phyloP scores from a whole-genome alignment of 306 rosid genomes.

The Aeschynomene evenia region DNA sequence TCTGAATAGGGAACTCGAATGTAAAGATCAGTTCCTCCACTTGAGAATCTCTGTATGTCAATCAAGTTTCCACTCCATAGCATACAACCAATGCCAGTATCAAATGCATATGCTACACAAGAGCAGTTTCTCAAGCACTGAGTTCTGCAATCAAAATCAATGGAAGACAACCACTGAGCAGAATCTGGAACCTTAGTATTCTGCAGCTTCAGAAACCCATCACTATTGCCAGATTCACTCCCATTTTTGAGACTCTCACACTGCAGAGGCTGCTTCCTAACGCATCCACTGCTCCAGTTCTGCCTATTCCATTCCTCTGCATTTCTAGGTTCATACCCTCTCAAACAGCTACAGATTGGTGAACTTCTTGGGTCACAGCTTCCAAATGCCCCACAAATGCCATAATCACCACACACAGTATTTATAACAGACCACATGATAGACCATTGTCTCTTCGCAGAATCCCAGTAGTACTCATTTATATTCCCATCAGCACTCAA shows the following conservation, averaged over 20 bases:
- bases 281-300: slow-evolving; percentile 42
- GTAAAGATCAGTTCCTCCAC: slow-evolving; percentile 11
- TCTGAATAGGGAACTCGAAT: slow-evolving; percentile 25
- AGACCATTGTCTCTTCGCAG: background rate
- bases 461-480: background rate
- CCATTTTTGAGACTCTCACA: background rate
- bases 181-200: slow-evolving; percentile 2
- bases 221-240: background rate
- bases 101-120: slow-evolving; percentile 25
- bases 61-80: background rate
- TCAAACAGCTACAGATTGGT: slow-evolving; percentile 42
- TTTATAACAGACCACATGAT: background rate
- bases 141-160: background rate
- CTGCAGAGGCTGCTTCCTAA: slow-evolving; percentile 12
- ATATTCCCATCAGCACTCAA: slow-evolving; percentile 5
- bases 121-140: slow-evolving; percentile 28
- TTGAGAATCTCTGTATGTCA: slow-evolving; percentile 16
- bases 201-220: slow-evolving; percentile 10
- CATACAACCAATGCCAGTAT: slow-evolving; percentile 27
- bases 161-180: background rate
- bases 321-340: slow-evolving; percentile 38
- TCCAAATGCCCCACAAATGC: slow-evolving; percentile 40
- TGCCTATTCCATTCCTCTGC: slow-evolving; percentile 25
- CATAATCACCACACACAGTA: slow-evolving; percentile 29
- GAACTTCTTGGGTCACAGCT: background rate